Evolutionary conservation across 164 flowering plant species (phyloP).

Genomic region (Santalum album): DNA sequence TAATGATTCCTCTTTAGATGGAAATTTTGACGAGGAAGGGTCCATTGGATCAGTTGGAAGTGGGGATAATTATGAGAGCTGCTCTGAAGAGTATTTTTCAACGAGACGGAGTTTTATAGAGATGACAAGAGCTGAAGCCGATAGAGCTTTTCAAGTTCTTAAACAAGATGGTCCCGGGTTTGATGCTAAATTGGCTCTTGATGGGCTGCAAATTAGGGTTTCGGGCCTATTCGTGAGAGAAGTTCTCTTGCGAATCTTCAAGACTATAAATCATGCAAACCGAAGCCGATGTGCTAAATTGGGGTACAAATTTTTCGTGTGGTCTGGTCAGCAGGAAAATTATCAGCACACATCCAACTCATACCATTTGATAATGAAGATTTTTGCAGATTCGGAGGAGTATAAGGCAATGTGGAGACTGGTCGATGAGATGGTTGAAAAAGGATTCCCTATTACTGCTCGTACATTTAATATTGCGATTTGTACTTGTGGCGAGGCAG

Average conservation of each 20-base stretch:
- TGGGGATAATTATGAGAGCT: slow-evolving; percentile 1
- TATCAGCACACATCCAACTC: slow-evolving; percentile 53
- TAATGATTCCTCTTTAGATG: too few relatives aligned
- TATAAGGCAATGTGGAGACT: slow-evolving; percentile 77
- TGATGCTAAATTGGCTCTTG: slow-evolving; percentile 45
- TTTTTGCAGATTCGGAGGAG: slow-evolving; percentile 69
- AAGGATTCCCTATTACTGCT: slow-evolving; percentile 61
- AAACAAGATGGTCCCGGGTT: slow-evolving; percentile 67
- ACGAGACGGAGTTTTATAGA: slow-evolving; percentile 22
- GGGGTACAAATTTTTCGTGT: slow-evolving; percentile 71
- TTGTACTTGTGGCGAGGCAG: slow-evolving; percentile 73
- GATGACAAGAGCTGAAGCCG: slow-evolving; percentile 31
- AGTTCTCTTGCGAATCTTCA: slow-evolving; percentile 56
- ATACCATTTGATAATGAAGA: slow-evolving; percentile 70
- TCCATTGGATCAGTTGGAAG: neutral
- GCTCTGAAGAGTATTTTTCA: slow-evolving; percentile 2
- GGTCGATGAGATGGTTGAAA: slow-evolving; percentile 75
- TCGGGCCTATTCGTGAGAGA: slow-evolving; percentile 58
- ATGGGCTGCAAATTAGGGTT: slow-evolving; percentile 36
- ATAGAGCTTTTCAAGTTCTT: slow-evolving; percentile 42
- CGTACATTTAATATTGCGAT: slow-evolving; percentile 71
- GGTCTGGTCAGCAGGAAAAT: slow-evolving; percentile 55
- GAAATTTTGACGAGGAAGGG: too few relatives aligned
- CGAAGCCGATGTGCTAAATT: slow-evolving; percentile 50
- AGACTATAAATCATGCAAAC: slow-evolving; percentile 23